Conservation (phyloP, 768 basidiomycete genomes). For the Agrocybe chaxingu region DNA sequence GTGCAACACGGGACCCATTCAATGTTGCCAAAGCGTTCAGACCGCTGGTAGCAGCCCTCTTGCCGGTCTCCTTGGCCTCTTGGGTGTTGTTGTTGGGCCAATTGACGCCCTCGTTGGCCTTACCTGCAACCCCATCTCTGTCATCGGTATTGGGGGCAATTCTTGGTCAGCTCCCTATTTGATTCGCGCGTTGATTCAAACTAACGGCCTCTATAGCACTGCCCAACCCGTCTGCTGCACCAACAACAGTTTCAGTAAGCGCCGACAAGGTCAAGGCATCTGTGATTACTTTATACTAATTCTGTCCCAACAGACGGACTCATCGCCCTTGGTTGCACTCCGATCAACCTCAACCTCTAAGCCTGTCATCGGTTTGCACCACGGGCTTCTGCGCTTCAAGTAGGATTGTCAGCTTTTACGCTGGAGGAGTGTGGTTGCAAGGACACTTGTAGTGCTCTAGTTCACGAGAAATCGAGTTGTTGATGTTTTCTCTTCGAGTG, state of each 20-base stretch:
- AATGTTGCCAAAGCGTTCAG: conserved; percentile 18
- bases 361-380: background rate
- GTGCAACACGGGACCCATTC: conserved; percentile 19
- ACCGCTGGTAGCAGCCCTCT: conserved; percentile 1
- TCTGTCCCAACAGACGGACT: conserved; percentile 15
- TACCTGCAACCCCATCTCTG: conserved; percentile 13
- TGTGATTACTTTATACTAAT: background rate
- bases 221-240: conserved; percentile 29
- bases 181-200: background rate
- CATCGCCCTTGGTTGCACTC: conserved; percentile 22
- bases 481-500: too few relatives aligned
- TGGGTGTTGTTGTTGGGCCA: conserved; percentile 8
- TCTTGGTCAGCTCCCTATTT: background rate
- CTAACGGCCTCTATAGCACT: conserved; percentile 12
- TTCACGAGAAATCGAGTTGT: too few relatives aligned
- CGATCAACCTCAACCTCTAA: conserved; percentile 21
- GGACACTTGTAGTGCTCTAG: too few relatives aligned
- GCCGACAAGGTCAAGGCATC: background rate
- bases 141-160: conserved; percentile 9
- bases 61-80: conserved; percentile 5
- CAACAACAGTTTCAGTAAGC: conserved; percentile 24
- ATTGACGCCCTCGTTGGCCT: conserved; percentile 6
- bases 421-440: too few relatives aligned
- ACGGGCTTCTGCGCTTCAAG: background rate
- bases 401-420: too few relatives aligned